A percentile compares a stretch with the other conserved stretches of the same genome.
Evolutionary conservation across 2,329 filamentous ascomycete genomes (phyloP).

Genomic region (Stemphylium beticola): DNA sequence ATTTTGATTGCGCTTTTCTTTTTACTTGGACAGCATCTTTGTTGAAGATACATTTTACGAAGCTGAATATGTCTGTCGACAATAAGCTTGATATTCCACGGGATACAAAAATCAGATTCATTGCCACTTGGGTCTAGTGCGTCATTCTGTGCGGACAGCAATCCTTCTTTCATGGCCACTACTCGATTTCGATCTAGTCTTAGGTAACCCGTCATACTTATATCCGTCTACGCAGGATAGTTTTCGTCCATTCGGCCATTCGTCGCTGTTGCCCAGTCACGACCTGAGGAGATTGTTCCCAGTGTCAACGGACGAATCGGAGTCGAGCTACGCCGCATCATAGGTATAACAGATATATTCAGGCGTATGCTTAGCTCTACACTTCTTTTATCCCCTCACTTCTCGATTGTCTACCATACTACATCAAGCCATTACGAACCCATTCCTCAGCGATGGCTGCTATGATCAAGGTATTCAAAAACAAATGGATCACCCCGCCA

Average conservation of each 20-base stretch:
- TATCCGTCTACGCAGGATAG: no score
- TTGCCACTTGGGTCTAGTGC: not conserved
- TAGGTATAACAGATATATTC: not conserved
- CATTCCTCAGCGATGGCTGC: conserved; percentile 22
- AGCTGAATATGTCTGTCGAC: no score
- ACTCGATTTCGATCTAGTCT: no score
- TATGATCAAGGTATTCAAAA: conserved; percentile 34
- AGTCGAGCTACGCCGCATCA: conserved; percentile 14
- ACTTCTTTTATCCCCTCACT: not conserved
- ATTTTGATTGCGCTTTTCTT: not conserved
- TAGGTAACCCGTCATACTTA: no score
- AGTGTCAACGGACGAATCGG: conserved; percentile 27
- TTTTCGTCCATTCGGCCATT: no score
- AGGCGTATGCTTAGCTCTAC: conserved; percentile 54
- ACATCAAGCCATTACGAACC: not conserved
- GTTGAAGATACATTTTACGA: no score
- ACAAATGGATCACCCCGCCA: conserved; percentile 46
- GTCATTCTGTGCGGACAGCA: no score
- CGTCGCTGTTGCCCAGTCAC: no score
- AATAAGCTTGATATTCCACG: no score
- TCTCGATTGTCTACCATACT: not conserved
- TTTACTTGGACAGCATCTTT: not conserved
- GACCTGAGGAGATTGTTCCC: no score
- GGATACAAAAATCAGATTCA: no score
- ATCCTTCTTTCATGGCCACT: no score